Evolutionary conservation across 73 alveolate species (phyloP), one percentile per base, ranked within the genome.

Genomic region (Blepharisma stoltei): DNA sequence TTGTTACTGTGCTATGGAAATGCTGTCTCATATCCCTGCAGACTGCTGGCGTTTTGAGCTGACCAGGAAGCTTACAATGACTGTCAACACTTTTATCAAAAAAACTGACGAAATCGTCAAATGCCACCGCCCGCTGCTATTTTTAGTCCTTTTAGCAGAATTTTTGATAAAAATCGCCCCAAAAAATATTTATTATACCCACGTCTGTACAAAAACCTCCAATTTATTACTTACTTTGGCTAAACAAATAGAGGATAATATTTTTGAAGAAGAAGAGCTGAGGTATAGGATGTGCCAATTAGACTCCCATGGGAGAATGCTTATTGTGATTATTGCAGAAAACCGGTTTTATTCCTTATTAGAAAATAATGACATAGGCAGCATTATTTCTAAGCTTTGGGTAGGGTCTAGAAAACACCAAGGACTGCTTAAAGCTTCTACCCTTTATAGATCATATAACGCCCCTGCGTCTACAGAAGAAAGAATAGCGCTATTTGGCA

Each of bases 391-490:
- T n/a, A 69, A 69, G 14, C 11, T 69, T 71, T 69, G 79, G 65
- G 41, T 44, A 38, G 79, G 79, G 21, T 11, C n/a, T 0, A 69
- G 79, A 44, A 69, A 46, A 5, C 20, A 69, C 60, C 32, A 69
- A 44, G 79, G 79, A 38, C 23, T 69, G 9, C 21, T 69, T 1
- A 69, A 69, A 44, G 79, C 79, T 7, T 44, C 55, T 9, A 69
- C 79, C 1, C 23, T 69, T 37, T 69, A 69, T 43, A 18, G 14
- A 2, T 69, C 79, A 38, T 43, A 14, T 37, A 38, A 7, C 67
- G 55, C 79, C 41, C 79, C 79, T 37, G 41, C 41, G n/a, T 47
- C 54, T 11, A 18, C 67, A 11, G 79, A 69, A 69, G 79, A 69
- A 69, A 44, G 20, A n/a, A 1, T 69, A 11, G 21, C 60, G 2